phyloP scores from a whole-genome alignment of 2,329 filamentous ascomycete genomes.

The Talaromyces amestolkiae region DNA sequence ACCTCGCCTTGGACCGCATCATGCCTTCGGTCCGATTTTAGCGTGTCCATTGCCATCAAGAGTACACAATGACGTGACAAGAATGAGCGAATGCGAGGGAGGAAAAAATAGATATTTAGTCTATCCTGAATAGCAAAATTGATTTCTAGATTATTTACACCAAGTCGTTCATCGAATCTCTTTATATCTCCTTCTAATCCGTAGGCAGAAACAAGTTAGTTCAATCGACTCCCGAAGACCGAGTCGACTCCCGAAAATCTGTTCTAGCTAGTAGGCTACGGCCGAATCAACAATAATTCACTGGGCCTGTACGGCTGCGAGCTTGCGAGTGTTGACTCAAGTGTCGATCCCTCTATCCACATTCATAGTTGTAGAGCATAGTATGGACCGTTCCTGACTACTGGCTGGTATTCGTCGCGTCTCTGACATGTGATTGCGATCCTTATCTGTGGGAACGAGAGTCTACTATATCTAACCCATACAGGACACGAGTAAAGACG shows the following conservation, averaged over 20 bases:
- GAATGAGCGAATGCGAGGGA: not conserved
- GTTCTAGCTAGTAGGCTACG: not conserved
- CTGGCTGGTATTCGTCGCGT: not conserved
- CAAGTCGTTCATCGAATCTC: not conserved
- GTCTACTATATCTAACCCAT: not conserved
- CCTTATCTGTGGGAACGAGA: not conserved
- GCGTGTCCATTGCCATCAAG: not conserved
- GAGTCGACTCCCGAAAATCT: not conserved
- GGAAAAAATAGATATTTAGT: not conserved
- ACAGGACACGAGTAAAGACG: not conserved
- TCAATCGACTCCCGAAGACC: not conserved
- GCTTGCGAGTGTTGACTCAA: not conserved
- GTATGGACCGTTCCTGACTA: not conserved
- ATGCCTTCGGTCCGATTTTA: not conserved
- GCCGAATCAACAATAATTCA: not conserved
- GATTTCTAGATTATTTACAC: too few relatives aligned
- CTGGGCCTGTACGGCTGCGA: not conserved
- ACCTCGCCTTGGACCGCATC: not conserved
- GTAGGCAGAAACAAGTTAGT: not conserved
- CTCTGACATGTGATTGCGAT: slow-evolving; percentile 2
- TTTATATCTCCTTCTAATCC: not conserved
- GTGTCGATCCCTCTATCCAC: not conserved
- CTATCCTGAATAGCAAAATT: not conserved
- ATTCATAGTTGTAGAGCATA: not conserved
- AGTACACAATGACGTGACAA: not conserved